Conservation (phyloP, 1,284 basidiomycete genomes). For the Cutaneotrichosporon curvatum region DNA sequence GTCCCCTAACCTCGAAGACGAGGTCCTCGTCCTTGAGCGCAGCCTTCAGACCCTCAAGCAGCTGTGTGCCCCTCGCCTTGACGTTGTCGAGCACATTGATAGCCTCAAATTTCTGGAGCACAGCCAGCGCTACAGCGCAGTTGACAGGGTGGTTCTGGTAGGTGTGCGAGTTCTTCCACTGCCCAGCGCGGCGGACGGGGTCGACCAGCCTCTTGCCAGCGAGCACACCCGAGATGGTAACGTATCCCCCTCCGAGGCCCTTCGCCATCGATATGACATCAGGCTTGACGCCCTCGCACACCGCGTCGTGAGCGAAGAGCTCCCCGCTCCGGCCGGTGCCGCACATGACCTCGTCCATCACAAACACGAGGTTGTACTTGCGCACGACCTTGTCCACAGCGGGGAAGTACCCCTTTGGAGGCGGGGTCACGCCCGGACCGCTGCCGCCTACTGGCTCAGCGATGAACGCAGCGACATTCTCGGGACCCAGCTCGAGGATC, state of each 20-base stretch:
- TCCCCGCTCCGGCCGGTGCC: constrained; percentile 72
- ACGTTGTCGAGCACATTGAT: constrained; percentile 53
- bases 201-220: constrained; percentile 62
- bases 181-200: constrained; percentile 53
- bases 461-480: constrained; percentile 54
- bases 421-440: constrained; percentile 54
- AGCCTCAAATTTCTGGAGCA: constrained; percentile 61
- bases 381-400: constrained; percentile 77
- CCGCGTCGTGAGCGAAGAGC: constrained; percentile 54
- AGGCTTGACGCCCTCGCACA: constrained; percentile 57
- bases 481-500: constrained; percentile 68
- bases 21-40: constrained; percentile 15
- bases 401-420: constrained; percentile 40
- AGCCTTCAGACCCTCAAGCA: constrained; percentile 16
- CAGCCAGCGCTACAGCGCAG: constrained; percentile 70
- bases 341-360: constrained; percentile 78
- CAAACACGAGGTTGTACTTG: constrained; percentile 72
- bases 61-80: constrained; percentile 21
- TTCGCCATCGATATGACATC: constrained; percentile 80
- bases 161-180: constrained; percentile 65
- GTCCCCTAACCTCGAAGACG: constrained; percentile 37
- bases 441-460: constrained; percentile 58
- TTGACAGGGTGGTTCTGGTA: constrained; percentile 74
- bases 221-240: constrained; percentile 69
- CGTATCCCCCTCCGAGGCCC: constrained; percentile 80